phyloP scores from a whole-genome alignment of 2,329 filamentous ascomycete species.

The Metarhizium humberi region DNA sequence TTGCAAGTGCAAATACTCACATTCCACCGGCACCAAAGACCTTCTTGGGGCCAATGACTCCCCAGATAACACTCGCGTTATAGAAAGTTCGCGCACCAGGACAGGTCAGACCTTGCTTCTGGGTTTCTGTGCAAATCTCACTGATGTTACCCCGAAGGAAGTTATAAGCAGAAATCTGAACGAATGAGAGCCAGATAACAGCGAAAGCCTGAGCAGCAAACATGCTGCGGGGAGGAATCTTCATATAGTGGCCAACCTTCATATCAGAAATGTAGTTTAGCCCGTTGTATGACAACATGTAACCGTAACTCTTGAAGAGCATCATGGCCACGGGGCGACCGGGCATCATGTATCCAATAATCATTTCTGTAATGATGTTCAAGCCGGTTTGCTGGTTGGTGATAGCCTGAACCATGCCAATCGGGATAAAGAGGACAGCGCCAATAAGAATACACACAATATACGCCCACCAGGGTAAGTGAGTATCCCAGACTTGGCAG shows the following conservation, averaged over 20 bases:
- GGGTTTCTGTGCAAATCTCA: constrained; percentile 38
- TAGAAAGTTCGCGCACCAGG: constrained; percentile 50
- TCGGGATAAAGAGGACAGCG: constrained; percentile 30
- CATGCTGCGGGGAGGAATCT: constrained; percentile 40
- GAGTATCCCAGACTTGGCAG: constrained; percentile 26
- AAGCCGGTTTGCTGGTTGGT: constrained; percentile 38
- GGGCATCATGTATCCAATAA: constrained; percentile 38
- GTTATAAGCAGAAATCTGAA: constrained; percentile 29
- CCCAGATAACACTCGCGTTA: constrained; percentile 52
- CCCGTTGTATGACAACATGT: constrained; percentile 36
- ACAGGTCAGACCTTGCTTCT: constrained; percentile 44
- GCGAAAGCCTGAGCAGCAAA: constrained; percentile 35
- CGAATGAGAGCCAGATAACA: constrained; percentile 29
- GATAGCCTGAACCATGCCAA: constrained; percentile 37
- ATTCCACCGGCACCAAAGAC: constrained; percentile 27
- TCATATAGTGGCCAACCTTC: constrained; percentile 45
- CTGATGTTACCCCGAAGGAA: constrained; percentile 37
- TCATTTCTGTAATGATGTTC: constrained; percentile 39
- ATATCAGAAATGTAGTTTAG: constrained; percentile 38
- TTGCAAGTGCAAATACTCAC: constrained; percentile 1
- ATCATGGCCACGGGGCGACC: constrained; percentile 39
- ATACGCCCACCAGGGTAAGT: constrained; percentile 34
- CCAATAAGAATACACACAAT: constrained; percentile 31
- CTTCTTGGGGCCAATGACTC: constrained; percentile 38
- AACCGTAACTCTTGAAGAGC: constrained; percentile 39